A percentile compares a stretch with the other conserved stretches of the same genome.
Conservation (phyloP, 2,329 filamentous ascomycete genomes). For the Gnomoniopsis sp. region DNA sequence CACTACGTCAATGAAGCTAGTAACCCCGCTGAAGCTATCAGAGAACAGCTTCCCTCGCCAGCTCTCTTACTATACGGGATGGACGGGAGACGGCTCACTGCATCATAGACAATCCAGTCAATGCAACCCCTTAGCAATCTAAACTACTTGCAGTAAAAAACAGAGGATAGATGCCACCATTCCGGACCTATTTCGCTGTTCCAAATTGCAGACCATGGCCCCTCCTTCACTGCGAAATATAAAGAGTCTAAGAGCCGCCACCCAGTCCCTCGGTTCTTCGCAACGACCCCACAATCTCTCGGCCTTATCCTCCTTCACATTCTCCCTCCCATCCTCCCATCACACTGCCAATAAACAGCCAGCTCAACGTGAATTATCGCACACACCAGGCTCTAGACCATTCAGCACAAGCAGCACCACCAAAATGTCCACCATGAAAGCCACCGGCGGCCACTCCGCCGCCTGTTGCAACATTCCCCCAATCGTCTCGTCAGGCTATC, state of each 20-base stretch:
- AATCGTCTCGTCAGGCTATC: constrained; percentile 41
- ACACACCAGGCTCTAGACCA: background rate
- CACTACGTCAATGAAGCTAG: no score
- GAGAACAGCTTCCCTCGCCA: no score
- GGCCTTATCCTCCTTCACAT: background rate
- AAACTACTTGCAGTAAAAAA: no score
- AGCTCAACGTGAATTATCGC: background rate
- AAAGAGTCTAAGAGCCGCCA: constrained; percentile 8
- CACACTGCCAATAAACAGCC: background rate
- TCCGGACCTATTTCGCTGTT: background rate
- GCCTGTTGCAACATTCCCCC: constrained; percentile 45
- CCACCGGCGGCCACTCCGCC: constrained; percentile 34
- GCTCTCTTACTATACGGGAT: no score
- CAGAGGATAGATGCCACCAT: background rate
- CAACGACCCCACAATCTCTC: constrained; percentile 1
- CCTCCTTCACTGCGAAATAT: background rate
- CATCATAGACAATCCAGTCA: no score
- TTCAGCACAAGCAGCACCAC: constrained; percentile 18
- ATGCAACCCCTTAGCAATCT: no score
- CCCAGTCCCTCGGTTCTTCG: background rate
- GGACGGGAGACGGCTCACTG: no score
- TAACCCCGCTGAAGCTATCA: no score
- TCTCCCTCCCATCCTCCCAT: background rate
- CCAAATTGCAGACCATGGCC: background rate
- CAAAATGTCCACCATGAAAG: constrained; percentile 32